Evolutionary conservation across 116 monocot genomes (phyloP), one percentile per base, ranked within the genome.

Genomic region (Trichopus zeylanicus): DNA sequence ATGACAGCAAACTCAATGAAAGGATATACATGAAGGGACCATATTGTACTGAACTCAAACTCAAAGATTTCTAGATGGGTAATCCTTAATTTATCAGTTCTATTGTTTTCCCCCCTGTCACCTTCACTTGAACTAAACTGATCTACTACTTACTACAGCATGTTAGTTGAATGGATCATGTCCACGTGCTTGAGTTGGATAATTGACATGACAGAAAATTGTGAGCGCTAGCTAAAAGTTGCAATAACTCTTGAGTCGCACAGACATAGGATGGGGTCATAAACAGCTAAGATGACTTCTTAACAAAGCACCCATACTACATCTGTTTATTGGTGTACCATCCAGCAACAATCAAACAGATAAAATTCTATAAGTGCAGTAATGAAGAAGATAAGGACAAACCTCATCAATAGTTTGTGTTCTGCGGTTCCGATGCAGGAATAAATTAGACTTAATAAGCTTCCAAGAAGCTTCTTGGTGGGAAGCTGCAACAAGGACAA

Each of bases 321-420:
- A 16, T 42, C 42, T 18, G 42, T 42, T 42, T 42, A n/a, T 42
- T n/a, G 13, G n/a, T 42, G 13, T 42, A 13, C 13, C 42, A 16
- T 42, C n/a, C n/a, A n/a, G n/a, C n/a, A 42, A 42, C 13, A 42
- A 42, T 11, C 8, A 42, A 42, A 42, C 13, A n/a, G 3, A 42
- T 13, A n/a, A 16, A 42, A 2, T 18, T 42, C 0, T 16, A 15
- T 15, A 42, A 42, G 13, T 42, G 42, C 3, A 27, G 16, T 30
- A 70, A 47, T 4, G n/a, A 55, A 9, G 8, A 49, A 49, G 31
- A 61, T 48, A 30, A 55, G 18, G 1, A 18, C 72, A 57, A 53
- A 98, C 91, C 98, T 98, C 98, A 62, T 98, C 98, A 32, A 98
- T 88, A 13, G 61, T 80, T 59, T 88, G 88, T 33, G 72, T 77